phyloP scores from a whole-genome alignment of 1,139 yeast genomes.

The Eremothecium cymbalariae region DNA sequence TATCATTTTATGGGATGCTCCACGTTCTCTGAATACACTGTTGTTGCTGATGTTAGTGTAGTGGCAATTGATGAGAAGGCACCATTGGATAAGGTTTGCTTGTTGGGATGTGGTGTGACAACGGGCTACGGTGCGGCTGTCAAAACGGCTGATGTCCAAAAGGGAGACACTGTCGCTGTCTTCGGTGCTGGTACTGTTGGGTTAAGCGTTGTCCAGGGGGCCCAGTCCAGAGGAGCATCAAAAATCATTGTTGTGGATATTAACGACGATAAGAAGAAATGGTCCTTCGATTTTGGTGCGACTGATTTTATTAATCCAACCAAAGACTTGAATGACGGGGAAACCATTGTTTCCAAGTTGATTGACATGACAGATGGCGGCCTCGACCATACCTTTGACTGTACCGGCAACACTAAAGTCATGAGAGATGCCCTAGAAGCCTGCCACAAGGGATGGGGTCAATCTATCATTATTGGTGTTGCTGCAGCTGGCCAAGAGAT shows the following conservation, averaged over 20 bases:
- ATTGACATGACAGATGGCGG: constrained; percentile 95
- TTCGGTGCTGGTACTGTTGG: constrained; percentile 99
- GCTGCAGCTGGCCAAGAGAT: constrained; percentile 98
- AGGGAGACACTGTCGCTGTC: constrained; percentile 90
- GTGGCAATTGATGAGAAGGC: constrained; percentile 86
- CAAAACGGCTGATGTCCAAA: constrained; percentile 83
- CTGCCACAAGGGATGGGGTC: constrained; percentile 99
- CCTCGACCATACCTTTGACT: constrained; percentile 89
- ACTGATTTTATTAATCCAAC: constrained; percentile 88
- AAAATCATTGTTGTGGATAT: constrained; percentile 82
- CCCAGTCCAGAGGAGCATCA: constrained; percentile 69
- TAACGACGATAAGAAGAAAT: constrained; percentile 71
- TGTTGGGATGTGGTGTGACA: constrained; percentile 96
- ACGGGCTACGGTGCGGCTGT: constrained; percentile 98
- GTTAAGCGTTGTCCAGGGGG: constrained; percentile 92
- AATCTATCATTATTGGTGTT: constrained; percentile 88
- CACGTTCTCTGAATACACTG: constrained; percentile 91
- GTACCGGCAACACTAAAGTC: constrained; percentile 92
- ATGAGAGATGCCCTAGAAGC: constrained; percentile 96
- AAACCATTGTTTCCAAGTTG: constrained; percentile 73
- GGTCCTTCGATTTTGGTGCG: constrained; percentile 90
- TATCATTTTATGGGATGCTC: constrained; percentile 94
- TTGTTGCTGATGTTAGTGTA: constrained; percentile 94
- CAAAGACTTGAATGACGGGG: constrained; percentile 56
- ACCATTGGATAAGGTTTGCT: constrained; percentile 76